Conservation (phyloP, 83 land plant genomes). For the Picea mariana region DNA sequence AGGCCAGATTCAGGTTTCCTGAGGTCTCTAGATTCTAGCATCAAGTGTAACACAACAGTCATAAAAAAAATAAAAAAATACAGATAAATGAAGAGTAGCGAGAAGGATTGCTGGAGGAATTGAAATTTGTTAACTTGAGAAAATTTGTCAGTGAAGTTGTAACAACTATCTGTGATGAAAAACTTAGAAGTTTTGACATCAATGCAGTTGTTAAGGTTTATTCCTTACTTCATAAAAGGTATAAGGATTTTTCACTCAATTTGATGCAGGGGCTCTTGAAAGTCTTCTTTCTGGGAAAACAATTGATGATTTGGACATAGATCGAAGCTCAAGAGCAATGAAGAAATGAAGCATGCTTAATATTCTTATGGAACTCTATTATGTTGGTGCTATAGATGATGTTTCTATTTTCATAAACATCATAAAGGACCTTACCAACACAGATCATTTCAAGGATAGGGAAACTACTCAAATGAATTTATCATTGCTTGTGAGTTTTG, state of each 20-base stretch:
- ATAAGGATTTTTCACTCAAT: conserved; percentile 90
- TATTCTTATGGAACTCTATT: conserved; percentile 89
- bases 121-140: too few relatives aligned
- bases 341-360: conserved; percentile 91
- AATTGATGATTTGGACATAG: conserved; percentile 77
- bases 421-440: conserved; percentile 81
- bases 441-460: conserved; percentile 80
- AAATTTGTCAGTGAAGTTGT: too few relatives aligned
- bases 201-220: conserved; percentile 52
- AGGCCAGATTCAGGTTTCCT: too few relatives aligned
- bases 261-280: conserved; percentile 82
- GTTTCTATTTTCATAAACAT: conserved; percentile 70
- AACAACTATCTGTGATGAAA: too few relatives aligned
- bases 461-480: conserved; percentile 90
- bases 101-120: too few relatives aligned
- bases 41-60: too few relatives aligned
- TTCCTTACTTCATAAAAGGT: conserved; percentile 96
- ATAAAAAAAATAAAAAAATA: too few relatives aligned
- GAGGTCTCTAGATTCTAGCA: too few relatives aligned
- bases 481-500: conserved; percentile 90
- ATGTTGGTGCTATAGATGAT: conserved; percentile 92
- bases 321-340: conserved; percentile 81
- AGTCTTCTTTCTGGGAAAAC: conserved; percentile 80
- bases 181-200: too few relatives aligned
- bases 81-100: too few relatives aligned